These are phyloP conservation scores for Yamadazyma ubonensis DNA, from an alignment of 805 yeast genomes.

Conservation along the genomic window DNA sequence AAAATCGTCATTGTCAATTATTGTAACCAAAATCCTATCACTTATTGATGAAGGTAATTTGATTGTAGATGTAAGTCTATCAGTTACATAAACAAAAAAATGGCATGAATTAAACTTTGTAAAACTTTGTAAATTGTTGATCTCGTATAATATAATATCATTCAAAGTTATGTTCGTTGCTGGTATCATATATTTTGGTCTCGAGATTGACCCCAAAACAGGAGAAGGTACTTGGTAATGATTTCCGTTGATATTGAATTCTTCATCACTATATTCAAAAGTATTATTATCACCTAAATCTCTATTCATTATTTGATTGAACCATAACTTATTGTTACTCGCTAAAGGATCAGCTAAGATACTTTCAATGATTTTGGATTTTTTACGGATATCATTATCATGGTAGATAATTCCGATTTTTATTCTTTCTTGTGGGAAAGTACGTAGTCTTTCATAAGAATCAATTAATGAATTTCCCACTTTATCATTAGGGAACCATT, in stretches of 20 bases:
- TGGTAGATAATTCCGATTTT: constrained; percentile 36
- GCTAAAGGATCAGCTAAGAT: constrained; percentile 44
- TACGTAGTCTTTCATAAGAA: constrained; percentile 13
- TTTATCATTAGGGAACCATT: constrained; percentile 15
- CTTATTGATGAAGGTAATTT: constrained; percentile 14
- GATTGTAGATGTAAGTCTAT: constrained; percentile 10
- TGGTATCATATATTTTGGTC: constrained; percentile 23
- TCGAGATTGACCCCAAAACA: constrained; percentile 23
- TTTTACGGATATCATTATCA: constrained; percentile 17
- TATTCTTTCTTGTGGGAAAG: constrained; percentile 19
- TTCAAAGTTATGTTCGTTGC: constrained; percentile 13
- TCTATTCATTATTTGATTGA: constrained; percentile 23
- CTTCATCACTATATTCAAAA: constrained; percentile 18
- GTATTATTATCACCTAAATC: constrained; percentile 18
- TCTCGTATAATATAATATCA: constrained; percentile 18
- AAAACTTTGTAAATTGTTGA: constrained; percentile 12
- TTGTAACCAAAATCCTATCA: constrained; percentile 29
- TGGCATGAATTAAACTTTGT: constrained; percentile 15
- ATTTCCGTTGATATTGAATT: constrained; percentile 11
- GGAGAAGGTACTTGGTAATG: constrained; percentile 28
- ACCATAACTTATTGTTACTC: constrained; percentile 31
- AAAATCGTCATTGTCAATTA: constrained; percentile 39
- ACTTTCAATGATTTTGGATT: constrained; percentile 34
- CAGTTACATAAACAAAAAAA: constrained; percentile 14
- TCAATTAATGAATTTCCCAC: constrained; percentile 12